Evolutionary conservation across 2,329 filamentous ascomycete species (phyloP).

Genomic region (Bipolaris cookei): DNA sequence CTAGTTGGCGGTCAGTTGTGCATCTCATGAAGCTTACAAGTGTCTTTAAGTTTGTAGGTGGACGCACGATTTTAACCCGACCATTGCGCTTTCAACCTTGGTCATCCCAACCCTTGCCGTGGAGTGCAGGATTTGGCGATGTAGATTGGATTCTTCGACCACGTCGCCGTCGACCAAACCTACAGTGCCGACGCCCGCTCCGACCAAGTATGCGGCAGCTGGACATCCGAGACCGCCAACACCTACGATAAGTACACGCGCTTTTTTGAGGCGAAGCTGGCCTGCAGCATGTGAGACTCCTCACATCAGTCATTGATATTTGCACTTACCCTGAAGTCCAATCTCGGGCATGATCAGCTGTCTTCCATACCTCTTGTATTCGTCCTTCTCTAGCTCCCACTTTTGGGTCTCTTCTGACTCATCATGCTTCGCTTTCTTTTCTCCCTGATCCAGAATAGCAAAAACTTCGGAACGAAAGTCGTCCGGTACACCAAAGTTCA

Average conservation of each 20-base stretch:
- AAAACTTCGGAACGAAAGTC: constrained; percentile 53
- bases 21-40: background rate
- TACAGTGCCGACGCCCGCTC: constrained; percentile 82
- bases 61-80: constrained; percentile 54
- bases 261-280: constrained; percentile 73
- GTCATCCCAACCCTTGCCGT: constrained; percentile 71
- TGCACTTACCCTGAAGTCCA: constrained; percentile 69
- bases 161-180: constrained; percentile 86
- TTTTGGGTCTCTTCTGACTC: constrained; percentile 14
- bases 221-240: constrained; percentile 91
- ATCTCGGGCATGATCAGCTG: constrained; percentile 88
- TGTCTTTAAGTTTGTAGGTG: background rate
- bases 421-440: constrained; percentile 5
- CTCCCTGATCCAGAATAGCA: constrained; percentile 41
- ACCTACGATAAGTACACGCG: constrained; percentile 81
- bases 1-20: constrained; percentile 49
- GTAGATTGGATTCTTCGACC: constrained; percentile 89
- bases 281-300: constrained; percentile 56
- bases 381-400: constrained; percentile 74
- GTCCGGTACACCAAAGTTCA: constrained; percentile 51
- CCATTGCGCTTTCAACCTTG: constrained; percentile 77
- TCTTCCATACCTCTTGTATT: constrained; percentile 86
- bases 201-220: constrained; percentile 89
- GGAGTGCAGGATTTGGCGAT: constrained; percentile 86
- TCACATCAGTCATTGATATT: background rate